A percentile compares a stretch with the other conserved stretches of the same genome.
These are phyloP conservation scores for Aspergillus hancockii DNA, from an alignment of 495 filamentous ascomycete species.

Conservation along the genomic window DNA sequence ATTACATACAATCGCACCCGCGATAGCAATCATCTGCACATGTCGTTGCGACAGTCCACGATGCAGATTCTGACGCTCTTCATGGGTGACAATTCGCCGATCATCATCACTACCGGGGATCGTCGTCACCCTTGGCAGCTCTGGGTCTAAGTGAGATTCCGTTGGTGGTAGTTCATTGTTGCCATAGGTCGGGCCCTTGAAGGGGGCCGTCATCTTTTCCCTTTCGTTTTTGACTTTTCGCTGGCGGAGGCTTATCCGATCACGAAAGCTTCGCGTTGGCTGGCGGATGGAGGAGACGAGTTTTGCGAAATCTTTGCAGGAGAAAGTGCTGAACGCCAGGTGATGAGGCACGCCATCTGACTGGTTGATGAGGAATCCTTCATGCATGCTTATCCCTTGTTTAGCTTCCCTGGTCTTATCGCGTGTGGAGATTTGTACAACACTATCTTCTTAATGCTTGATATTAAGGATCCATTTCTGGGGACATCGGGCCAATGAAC, in stretches of 20 bases:
- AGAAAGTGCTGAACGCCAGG: not conserved
- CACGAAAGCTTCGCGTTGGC: too few relatives aligned
- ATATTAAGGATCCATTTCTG: too few relatives aligned
- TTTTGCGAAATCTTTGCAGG: not conserved
- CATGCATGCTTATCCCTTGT: not conserved
- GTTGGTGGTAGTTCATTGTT: not conserved
- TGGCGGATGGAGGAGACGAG: too few relatives aligned
- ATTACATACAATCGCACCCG: conserved; percentile 52
- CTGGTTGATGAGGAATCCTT: not conserved
- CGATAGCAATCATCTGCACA: conserved; percentile 60
- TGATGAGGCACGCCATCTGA: not conserved
- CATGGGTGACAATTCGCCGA: conserved; percentile 16
- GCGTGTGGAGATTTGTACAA: not conserved
- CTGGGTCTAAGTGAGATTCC: not conserved
- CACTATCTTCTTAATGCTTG: too few relatives aligned
- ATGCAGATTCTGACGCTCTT: conserved; percentile 25
- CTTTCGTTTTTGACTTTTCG: not conserved
- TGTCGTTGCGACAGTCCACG: conserved; percentile 47
- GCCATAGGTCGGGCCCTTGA: not conserved
- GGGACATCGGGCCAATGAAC: too few relatives aligned
- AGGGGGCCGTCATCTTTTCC: not conserved
- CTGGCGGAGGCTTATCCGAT: too few relatives aligned
- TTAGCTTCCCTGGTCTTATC: not conserved
- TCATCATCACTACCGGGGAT: not conserved
- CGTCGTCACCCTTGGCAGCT: not conserved